A percentile compares a stretch with the other conserved stretches of the same genome.
Conservation (phyloP, 2,329 filamentous ascomycete species). For the Sphaerulina musiva region DNA sequence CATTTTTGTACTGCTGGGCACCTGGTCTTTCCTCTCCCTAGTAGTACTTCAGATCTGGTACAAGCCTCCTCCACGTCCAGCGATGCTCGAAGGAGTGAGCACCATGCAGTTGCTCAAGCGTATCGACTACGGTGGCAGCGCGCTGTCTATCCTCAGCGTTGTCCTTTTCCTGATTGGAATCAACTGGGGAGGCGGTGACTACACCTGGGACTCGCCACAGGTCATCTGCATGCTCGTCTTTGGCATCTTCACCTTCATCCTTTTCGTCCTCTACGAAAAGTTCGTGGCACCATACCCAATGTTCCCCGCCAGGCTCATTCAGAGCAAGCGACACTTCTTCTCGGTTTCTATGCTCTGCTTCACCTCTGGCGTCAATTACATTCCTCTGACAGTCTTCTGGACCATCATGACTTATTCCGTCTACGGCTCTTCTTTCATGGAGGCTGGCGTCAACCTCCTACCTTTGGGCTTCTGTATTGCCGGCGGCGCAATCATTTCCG, state of each 20-base stretch:
- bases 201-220: slow-evolving; percentile 33
- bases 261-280: slow-evolving; percentile 38
- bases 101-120: slow-evolving; percentile 38
- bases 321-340: slow-evolving; percentile 26
- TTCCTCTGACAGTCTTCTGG: slow-evolving; percentile 49
- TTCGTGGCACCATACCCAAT: slow-evolving; percentile 34
- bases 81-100: slow-evolving; percentile 32
- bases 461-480: slow-evolving; percentile 59
- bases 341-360: slow-evolving; percentile 18
- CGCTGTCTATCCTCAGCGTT: slow-evolving; percentile 50
- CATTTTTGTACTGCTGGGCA: slow-evolving; percentile 46
- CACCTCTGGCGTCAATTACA: slow-evolving; percentile 32
- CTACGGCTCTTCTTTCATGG: slow-evolving; percentile 40
- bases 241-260: slow-evolving; percentile 34
- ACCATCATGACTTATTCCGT: slow-evolving; percentile 57
- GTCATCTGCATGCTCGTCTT: slow-evolving; percentile 40
- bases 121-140: slow-evolving; percentile 48
- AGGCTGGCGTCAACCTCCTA: slow-evolving; percentile 54
- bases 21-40: slow-evolving; percentile 49
- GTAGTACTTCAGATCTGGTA: slow-evolving; percentile 47
- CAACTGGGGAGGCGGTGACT: slow-evolving; percentile 47
- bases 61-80: slow-evolving; percentile 45
- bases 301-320: slow-evolving; percentile 25
- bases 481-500: slow-evolving; percentile 51
- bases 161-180: slow-evolving; percentile 62